phyloP scores from a whole-genome alignment of 176 grass and related monocot species.

The Calamus simplicifolius region DNA sequence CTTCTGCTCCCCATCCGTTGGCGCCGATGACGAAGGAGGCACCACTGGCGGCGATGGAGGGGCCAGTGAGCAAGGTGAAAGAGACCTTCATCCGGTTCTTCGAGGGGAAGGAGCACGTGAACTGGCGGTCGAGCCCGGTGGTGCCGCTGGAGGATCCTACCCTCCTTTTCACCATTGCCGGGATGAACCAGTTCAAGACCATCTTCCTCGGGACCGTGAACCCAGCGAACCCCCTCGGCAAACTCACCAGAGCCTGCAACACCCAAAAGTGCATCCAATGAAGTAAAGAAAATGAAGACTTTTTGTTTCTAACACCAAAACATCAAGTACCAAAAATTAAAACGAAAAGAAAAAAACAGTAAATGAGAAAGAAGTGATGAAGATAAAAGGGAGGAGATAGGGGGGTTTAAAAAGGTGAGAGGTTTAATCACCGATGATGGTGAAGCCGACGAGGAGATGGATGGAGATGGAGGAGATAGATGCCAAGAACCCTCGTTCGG shows the following conservation, averaged over 20 bases:
- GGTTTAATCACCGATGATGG: too few relatives aligned
- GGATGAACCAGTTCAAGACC: constrained; percentile 97
- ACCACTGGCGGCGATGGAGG: constrained; percentile 21
- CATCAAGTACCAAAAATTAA: too few relatives aligned
- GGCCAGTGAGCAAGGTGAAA: constrained; percentile 42
- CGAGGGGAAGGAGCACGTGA: constrained; percentile 49
- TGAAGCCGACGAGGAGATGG: too few relatives aligned
- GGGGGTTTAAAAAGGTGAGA: too few relatives aligned
- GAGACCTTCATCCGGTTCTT: constrained; percentile 56
- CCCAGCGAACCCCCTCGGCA: constrained; percentile 52
- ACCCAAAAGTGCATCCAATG: constrained; percentile 97
- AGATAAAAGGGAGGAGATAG: too few relatives aligned
- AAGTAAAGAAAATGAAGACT: too few relatives aligned
- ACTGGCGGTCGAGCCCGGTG: constrained; percentile 71
- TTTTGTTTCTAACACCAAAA: too few relatives aligned
- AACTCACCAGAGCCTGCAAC: constrained; percentile 57
- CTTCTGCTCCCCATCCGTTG: not conserved
- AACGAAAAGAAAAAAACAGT: too few relatives aligned
- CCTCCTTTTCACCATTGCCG: constrained; percentile 85
- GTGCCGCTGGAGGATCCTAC: constrained; percentile 85
- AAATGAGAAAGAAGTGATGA: too few relatives aligned
- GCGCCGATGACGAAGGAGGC: constrained; percentile 6
- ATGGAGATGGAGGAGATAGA: too few relatives aligned
- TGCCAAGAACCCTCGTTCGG: too few relatives aligned
- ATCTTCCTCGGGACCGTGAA: constrained; percentile 80